phyloP scores from a whole-genome alignment of 2,329 filamentous ascomycete genomes.

The Pseudogymnoascus sp. region DNA sequence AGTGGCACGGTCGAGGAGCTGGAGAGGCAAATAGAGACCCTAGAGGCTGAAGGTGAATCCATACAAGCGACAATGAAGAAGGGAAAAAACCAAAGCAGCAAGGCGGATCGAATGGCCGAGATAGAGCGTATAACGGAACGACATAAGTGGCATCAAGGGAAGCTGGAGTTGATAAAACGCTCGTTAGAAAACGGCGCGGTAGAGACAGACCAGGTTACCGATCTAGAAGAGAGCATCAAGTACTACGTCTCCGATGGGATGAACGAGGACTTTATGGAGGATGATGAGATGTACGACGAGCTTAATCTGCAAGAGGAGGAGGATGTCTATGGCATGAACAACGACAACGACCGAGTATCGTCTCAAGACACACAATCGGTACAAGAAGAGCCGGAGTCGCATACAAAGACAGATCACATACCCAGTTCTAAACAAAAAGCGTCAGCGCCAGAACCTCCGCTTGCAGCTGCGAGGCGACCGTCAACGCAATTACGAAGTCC shows the following conservation, averaged over 20 bases:
- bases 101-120: slow-evolving; percentile 79
- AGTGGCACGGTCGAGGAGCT: slow-evolving; percentile 83
- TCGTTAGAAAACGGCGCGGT: slow-evolving; percentile 88
- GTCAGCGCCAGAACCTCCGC: slow-evolving; percentile 48
- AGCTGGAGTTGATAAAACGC: slow-evolving; percentile 82
- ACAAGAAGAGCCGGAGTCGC: slow-evolving; percentile 71
- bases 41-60: slow-evolving; percentile 82
- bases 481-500: slow-evolving; percentile 91
- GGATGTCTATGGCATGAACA: slow-evolving; percentile 70
- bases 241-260: slow-evolving; percentile 91
- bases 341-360: slow-evolving; percentile 79
- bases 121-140: slow-evolving; percentile 78
- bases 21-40: slow-evolving; percentile 83
- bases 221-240: slow-evolving; percentile 83
- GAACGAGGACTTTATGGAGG: slow-evolving; percentile 84
- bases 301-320: slow-evolving; percentile 89
- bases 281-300: slow-evolving; percentile 93
- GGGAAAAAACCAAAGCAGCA: slow-evolving; percentile 76
- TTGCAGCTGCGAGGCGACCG: slow-evolving; percentile 55
- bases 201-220: slow-evolving; percentile 77
- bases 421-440: slow-evolving; percentile 41
- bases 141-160: slow-evolving; percentile 94
- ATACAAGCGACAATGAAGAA: slow-evolving; percentile 90
- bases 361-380: slow-evolving; percentile 91
- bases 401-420: slow-evolving; percentile 38